Evolutionary conservation across 352 stramenopile genomes (phyloP).

Genomic region (Globisporangium carolinianum): DNA sequence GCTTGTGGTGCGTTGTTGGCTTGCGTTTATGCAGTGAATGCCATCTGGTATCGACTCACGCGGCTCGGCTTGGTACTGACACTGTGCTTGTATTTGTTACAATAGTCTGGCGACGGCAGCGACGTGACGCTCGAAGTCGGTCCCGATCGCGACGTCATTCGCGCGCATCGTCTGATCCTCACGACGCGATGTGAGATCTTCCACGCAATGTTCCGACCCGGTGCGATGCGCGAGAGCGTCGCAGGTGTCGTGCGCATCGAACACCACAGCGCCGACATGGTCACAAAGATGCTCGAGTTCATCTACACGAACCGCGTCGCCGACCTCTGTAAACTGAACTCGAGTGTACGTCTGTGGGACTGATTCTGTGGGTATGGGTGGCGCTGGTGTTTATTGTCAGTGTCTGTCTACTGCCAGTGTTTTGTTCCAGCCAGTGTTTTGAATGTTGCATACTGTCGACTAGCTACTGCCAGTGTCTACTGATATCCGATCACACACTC

Average conservation of each 20-base stretch:
- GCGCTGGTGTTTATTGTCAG: no score
- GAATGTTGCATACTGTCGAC: not conserved
- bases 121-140: constrained; percentile 75
- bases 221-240: constrained; percentile 82
- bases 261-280: constrained; percentile 73
- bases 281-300: constrained; percentile 90
- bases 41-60: no score
- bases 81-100: not conserved
- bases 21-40: not conserved
- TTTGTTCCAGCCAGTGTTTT: no score
- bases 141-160: constrained; percentile 47
- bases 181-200: constrained; percentile 88
- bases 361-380: no score
- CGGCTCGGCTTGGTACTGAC: no score
- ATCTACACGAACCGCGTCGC: constrained; percentile 89
- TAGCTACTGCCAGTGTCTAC: not conserved
- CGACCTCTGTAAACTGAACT: constrained; percentile 69
- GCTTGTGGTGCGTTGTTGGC: constrained; percentile 29
- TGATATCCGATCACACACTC: no score
- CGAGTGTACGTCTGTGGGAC: constrained; percentile 34
- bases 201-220: constrained; percentile 81
- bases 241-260: constrained; percentile 76
- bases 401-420: no score
- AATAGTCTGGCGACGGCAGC: constrained; percentile 49
- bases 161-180: constrained; percentile 67